A percentile compares a stretch with the other conserved stretches of the same genome.
phyloP scores from a whole-genome alignment of 108 stramenopile species.

The Skeletonema potamos region DNA sequence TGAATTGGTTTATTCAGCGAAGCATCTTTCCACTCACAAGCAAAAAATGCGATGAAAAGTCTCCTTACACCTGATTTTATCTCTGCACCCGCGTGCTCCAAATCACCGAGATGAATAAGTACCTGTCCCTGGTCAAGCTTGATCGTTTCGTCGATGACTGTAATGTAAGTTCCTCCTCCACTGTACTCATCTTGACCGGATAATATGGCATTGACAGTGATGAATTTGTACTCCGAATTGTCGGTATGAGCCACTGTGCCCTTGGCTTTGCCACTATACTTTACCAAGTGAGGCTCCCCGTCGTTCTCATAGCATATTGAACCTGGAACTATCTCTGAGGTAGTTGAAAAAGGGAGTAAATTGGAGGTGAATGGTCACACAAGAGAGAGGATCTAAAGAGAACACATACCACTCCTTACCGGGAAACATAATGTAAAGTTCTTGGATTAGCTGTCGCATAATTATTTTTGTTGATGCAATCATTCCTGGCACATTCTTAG shows the following conservation, averaged over 20 bases:
- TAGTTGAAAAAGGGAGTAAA: too few relatives aligned
- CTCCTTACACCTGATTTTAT: conserved; percentile 39
- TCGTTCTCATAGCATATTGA: conserved; percentile 4
- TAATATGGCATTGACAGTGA: conserved; percentile 43
- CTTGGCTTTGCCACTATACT: conserved; percentile 26
- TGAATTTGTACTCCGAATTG: conserved; percentile 3
- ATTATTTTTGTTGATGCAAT: conserved; percentile 1
- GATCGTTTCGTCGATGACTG: conserved; percentile 43
- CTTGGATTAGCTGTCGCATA: conserved; percentile 11
- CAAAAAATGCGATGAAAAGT: conserved; percentile 31
- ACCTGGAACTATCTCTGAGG: not conserved
- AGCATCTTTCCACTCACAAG: conserved; percentile 11
- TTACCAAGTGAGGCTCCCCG: conserved; percentile 28
- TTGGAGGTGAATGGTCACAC: too few relatives aligned
- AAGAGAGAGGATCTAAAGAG: too few relatives aligned
- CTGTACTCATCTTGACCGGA: conserved; percentile 39
- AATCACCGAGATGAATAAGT: conserved; percentile 42
- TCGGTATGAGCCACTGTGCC: conserved; percentile 11
- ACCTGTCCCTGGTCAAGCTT: conserved; percentile 47
- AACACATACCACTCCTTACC: too few relatives aligned
- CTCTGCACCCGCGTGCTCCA: conserved; percentile 52
- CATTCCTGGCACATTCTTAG: conserved; percentile 15
- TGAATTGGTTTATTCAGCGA: not conserved
- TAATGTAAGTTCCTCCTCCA: conserved; percentile 59
- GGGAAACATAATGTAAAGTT: conserved; percentile 5